A percentile compares a stretch with the other conserved stretches of the same genome.
phyloP scores from a whole-genome alignment of 345 rosid species.

The Punica granatum region DNA sequence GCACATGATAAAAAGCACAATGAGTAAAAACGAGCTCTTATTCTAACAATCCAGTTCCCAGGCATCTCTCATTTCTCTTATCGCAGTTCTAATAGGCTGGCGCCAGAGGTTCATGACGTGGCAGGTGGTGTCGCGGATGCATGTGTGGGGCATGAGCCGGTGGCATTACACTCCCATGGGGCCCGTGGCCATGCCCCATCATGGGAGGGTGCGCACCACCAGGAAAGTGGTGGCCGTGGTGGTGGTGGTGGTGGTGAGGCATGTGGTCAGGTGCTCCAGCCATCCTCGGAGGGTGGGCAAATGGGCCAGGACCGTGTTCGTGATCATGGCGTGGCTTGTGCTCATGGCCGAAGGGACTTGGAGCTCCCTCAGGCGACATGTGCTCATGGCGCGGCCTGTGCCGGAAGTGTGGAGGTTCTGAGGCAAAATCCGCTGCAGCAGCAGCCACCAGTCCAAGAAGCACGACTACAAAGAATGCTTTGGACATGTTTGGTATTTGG shows the following conservation, averaged over 20 bases:
- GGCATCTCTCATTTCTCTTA: background rate
- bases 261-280: conserved; percentile 7
- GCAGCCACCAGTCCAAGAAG: conserved; percentile 20
- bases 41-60: background rate
- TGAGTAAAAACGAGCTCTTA: background rate
- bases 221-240: conserved; percentile 7
- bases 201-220: conserved; percentile 6
- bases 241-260: conserved; percentile 8
- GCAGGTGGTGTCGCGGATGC: conserved; percentile 5
- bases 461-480: conserved; percentile 12
- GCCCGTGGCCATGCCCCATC: conserved; percentile 7
- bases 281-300: conserved; percentile 13
- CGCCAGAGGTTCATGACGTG: conserved; percentile 2
- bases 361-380: no score
- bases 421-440: background rate
- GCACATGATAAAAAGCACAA: background rate
- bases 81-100: background rate
- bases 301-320: background rate
- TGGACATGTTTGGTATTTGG: conserved; percentile 14
- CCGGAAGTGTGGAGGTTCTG: background rate
- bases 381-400: conserved; percentile 2
- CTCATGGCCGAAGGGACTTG: no score
- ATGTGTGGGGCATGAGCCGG: conserved; percentile 2
- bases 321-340: background rate
- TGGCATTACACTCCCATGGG: conserved; percentile 2